Conservation (phyloP, 148 eudicot species). For the Dianthus caryophyllus region DNA sequence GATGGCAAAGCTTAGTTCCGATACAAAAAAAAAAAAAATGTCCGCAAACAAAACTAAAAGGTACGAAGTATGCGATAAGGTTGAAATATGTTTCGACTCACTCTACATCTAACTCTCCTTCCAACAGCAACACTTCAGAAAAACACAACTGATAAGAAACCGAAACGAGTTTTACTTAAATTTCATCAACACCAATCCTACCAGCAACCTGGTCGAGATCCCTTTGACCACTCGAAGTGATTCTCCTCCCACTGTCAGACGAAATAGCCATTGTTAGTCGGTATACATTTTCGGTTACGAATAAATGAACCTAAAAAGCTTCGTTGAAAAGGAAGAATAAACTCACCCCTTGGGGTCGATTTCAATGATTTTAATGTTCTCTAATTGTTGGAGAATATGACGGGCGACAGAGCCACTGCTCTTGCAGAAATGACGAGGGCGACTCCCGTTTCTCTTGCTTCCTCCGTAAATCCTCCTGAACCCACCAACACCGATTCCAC, state of each 20-base stretch:
- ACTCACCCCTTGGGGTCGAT: constrained; percentile 74
- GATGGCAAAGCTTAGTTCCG: too few species aligned
- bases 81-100: constrained; percentile 12
- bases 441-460: constrained; percentile 75
- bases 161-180: constrained; percentile 13
- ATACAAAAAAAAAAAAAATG: too few species aligned
- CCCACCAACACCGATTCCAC: constrained; percentile 82
- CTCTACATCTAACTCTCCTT: constrained; percentile 15
- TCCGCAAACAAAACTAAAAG: neutral
- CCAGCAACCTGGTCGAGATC: constrained; percentile 88
- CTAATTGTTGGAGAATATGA: constrained; percentile 71
- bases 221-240: constrained; percentile 64
- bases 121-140: neutral
- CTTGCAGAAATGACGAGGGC: constrained; percentile 76
- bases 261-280: neutral
- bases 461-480: constrained; percentile 83
- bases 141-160: neutral
- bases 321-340: too few species aligned
- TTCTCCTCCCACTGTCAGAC: constrained; percentile 54
- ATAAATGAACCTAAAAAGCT: too few species aligned
- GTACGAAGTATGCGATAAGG: neutral
- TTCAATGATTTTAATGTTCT: constrained; percentile 58
- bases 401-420: constrained; percentile 80
- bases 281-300: too few species aligned
- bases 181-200: constrained; percentile 31